Evolutionary conservation across 345 rosid species (phyloP), one percentile per base, ranked within the genome.

Genomic region (Hibiscus mutabilis): DNA sequence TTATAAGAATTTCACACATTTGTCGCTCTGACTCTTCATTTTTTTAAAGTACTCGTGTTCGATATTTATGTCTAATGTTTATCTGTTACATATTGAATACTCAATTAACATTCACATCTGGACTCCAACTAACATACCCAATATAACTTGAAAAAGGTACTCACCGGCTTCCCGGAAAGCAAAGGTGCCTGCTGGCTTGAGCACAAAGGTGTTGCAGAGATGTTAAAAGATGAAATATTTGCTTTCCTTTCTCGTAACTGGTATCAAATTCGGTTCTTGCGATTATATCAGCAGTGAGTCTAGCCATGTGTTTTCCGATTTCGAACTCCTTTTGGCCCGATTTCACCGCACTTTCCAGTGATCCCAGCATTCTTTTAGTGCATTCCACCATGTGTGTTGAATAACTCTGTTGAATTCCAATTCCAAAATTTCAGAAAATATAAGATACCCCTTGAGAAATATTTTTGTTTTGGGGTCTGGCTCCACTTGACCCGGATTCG

Each of bases 91-190:
- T 35, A 35, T 35, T 35, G 6, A 35, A 35, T 35, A 35, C 40
- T 5, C 40, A 35, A 0, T 35, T 14, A 56, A 76, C 14, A 12
- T 42, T 42, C 47, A 42, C 14, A 42, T 42, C 13, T 12, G 47
- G 47, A 42, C 3, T 42, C 47, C 47, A 14, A 46, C 51, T 46
- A 46, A 46, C 51, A 46, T 42, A 11, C 47, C 47, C 51, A 14
- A 13, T 46, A 46, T 46, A 13, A 46, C 16, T 12, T 1, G 2
- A n/a, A 3, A 62, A 62, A 14, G 51, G n/a, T 14, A 74, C 80
- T 73, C 16, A 92, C 98, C 99, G 78, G 89, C 98, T 89, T 2
- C 98, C 99, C 0, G 98, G 99, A 59, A 92, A 75, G 79, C 94
- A 92, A 46, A 96, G 83, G 78, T 85, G 97, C 63, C 92, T 86